Conservation (phyloP, 495 filamentous ascomycete species). For the Parathielavia appendiculata region DNA sequence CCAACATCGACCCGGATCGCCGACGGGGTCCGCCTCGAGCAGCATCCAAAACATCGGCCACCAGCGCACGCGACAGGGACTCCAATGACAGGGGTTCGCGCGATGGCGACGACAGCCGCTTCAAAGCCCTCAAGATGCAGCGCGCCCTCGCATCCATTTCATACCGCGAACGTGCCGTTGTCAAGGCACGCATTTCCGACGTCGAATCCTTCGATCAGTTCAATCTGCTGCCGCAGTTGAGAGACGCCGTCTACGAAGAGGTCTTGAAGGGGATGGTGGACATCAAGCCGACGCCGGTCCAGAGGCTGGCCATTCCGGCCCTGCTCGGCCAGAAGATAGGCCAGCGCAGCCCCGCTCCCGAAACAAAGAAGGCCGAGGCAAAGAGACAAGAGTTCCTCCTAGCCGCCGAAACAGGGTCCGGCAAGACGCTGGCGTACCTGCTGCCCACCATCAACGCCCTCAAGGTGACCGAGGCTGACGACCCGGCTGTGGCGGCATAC, state of each 20-base stretch:
- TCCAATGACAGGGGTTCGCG: slow-evolving; percentile 24
- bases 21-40: slow-evolving; percentile 33
- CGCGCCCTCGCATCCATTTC: slow-evolving; percentile 65
- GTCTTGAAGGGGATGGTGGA: slow-evolving; percentile 67
- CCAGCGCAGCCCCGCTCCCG: not conserved
- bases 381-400: slow-evolving; percentile 73
- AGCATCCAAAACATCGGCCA: slow-evolving; percentile 8
- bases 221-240: slow-evolving; percentile 63
- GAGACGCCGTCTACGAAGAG: slow-evolving; percentile 63
- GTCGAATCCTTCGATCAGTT: slow-evolving; percentile 77
- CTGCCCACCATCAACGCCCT: slow-evolving; percentile 75
- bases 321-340: slow-evolving; percentile 48
- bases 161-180: slow-evolving; percentile 61
- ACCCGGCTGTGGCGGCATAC: slow-evolving; percentile 51
- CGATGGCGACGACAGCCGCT: slow-evolving; percentile 38
- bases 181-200: slow-evolving; percentile 64
- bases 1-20: slow-evolving; percentile 44
- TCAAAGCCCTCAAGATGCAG: slow-evolving; percentile 94
- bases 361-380: not conserved
- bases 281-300: slow-evolving; percentile 77
- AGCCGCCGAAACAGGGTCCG: slow-evolving; percentile 93
- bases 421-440: slow-evolving; percentile 91
- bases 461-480: slow-evolving; percentile 67
- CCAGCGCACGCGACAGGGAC: not conserved
- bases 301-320: slow-evolving; percentile 78